A percentile compares a stretch with the other conserved stretches of the same genome.
Evolutionary conservation across 768 basidiomycete species (phyloP).

Genomic region (Paxillus involutus): DNA sequence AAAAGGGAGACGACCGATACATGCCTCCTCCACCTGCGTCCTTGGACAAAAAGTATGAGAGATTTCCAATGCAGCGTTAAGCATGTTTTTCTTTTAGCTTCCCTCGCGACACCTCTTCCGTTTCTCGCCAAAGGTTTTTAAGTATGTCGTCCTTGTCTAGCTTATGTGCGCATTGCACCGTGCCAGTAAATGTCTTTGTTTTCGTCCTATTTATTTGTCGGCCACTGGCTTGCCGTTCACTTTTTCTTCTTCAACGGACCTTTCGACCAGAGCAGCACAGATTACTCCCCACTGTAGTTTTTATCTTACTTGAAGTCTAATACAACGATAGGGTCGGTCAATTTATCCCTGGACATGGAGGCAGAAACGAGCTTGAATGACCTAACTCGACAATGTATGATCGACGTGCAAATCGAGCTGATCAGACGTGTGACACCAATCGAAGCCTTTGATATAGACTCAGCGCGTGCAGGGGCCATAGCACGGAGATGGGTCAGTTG

Average conservation of each 20-base stretch:
- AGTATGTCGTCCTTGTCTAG: background rate
- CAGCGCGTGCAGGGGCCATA: too few species aligned
- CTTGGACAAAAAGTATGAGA: slow-evolving; percentile 33
- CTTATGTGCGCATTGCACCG: background rate
- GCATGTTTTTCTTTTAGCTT: background rate
- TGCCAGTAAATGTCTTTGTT: slow-evolving; percentile 4
- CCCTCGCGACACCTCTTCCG: slow-evolving; percentile 1
- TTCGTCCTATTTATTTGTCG: slow-evolving; percentile 19
- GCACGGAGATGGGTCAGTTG: background rate
- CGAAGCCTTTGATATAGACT: background rate
- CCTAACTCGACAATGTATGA: background rate
- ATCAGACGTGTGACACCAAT: background rate
- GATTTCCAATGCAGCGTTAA: slow-evolving; percentile 27
- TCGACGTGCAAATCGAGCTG: slow-evolving; percentile 1
- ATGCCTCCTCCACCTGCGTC: slow-evolving; percentile 44
- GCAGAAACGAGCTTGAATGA: background rate
- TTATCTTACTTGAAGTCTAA: slow-evolving; percentile 23
- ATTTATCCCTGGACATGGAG: background rate
- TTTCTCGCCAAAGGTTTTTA: background rate
- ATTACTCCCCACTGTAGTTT: slow-evolving; percentile 24
- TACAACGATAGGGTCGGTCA: slow-evolving; percentile 6
- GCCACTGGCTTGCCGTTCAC: background rate
- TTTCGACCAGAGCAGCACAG: slow-evolving; percentile 10
- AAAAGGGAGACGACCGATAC: slow-evolving; percentile 51
- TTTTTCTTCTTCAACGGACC: background rate